Conservation (phyloP, 352 stramenopile genomes). For the Phytophthora litchii region DNA sequence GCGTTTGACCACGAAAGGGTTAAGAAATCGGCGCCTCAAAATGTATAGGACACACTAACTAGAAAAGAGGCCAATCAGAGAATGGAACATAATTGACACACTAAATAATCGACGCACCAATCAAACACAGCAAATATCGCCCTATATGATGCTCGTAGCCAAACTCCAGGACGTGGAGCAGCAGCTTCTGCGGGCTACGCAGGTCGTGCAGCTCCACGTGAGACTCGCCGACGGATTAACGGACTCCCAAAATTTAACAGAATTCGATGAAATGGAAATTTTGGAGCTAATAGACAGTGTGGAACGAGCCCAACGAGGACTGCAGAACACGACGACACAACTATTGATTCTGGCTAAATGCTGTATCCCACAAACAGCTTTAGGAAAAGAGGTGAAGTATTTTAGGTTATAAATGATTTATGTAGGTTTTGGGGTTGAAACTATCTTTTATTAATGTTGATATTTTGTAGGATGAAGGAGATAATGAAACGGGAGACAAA, state of each 20-base stretch:
- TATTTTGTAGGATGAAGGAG: neutral
- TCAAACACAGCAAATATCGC: neutral
- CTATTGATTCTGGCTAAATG: neutral
- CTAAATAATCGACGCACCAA: too few relatives aligned
- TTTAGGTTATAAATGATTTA: neutral
- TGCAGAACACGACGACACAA: neutral
- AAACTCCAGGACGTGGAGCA: constrained; percentile 20
- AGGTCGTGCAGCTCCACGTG: constrained; percentile 14
- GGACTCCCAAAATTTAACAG: neutral
- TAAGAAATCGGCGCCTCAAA: too few relatives aligned
- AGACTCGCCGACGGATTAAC: neutral
- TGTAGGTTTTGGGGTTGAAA: neutral
- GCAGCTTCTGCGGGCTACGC: constrained; percentile 15
- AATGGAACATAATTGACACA: too few relatives aligned
- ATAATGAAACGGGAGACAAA: neutral
- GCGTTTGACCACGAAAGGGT: too few relatives aligned
- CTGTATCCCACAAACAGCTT: neutral
- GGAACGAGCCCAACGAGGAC: neutral
- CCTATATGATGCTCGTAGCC: constrained; percentile 3
- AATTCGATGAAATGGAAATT: neutral
- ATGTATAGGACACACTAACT: too few relatives aligned
- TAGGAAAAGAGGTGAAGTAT: neutral
- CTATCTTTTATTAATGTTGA: neutral
- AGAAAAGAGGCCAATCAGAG: too few relatives aligned
- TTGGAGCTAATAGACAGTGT: neutral